Evolutionary conservation across 1,284 basidiomycete species (phyloP).

Genomic region (Cutaneotrichosporon dermatis): DNA sequence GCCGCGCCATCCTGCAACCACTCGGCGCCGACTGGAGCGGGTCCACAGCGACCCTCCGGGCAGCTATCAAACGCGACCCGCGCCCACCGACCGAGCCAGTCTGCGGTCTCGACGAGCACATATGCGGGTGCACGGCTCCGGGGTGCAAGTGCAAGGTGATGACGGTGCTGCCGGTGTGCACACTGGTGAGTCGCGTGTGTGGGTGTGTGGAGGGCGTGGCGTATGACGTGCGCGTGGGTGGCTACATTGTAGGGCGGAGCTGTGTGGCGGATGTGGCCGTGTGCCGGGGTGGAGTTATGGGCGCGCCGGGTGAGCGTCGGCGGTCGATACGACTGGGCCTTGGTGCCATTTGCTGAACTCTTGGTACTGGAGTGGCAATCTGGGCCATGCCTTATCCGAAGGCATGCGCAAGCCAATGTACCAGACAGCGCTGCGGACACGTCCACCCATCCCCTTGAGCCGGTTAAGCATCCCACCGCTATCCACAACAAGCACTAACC

Average conservation of each 20-base stretch:
- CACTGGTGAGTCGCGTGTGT: constrained; percentile 11
- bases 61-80: not conserved
- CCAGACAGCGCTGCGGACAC: too few species aligned
- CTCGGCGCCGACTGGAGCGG: not conserved
- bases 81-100: constrained; percentile 1
- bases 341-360: too few species aligned
- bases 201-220: not conserved
- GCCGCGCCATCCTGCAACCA: too few species aligned
- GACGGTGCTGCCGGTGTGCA: constrained; percentile 17
- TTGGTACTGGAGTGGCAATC: too few species aligned
- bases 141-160: constrained; percentile 24
- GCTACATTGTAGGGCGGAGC: too few species aligned
- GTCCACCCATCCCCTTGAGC: too few species aligned
- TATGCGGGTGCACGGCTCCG: constrained; percentile 18
- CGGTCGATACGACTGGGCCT: too few species aligned
- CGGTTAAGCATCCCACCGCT: not conserved
- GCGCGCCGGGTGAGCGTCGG: too few species aligned
- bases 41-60: not conserved
- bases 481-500: not conserved
- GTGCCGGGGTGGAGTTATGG: too few species aligned
- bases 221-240: not conserved
- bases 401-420: too few species aligned
- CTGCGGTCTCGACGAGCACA: constrained; percentile 13
- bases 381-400: too few species aligned
- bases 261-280: too few species aligned